A percentile compares a stretch with the other conserved stretches of the same genome.
These are phyloP conservation scores for Aschersonia sp. DNA, from an alignment of 2,329 filamentous ascomycete genomes.

Conservation along the genomic window DNA sequence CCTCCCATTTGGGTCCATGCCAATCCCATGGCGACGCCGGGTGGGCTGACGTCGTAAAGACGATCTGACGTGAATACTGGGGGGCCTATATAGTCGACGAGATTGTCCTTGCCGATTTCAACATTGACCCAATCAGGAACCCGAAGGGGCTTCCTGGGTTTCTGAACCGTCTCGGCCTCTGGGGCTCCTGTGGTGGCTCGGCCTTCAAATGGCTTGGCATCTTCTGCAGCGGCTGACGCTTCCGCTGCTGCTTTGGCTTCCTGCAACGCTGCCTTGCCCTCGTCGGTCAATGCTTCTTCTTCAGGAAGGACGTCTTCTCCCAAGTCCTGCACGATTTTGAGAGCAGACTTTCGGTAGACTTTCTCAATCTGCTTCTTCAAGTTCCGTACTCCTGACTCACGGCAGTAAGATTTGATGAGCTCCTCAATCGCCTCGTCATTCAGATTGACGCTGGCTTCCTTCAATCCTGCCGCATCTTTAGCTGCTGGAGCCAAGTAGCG, in stretches of 20 bases:
- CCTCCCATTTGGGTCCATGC: constrained; percentile 98
- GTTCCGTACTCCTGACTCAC: constrained; percentile 92
- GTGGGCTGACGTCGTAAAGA: constrained; percentile 82
- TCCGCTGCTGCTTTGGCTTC: constrained; percentile 56
- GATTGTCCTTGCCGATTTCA: constrained; percentile 70
- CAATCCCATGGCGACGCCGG: constrained; percentile 93
- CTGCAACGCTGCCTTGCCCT: constrained; percentile 65
- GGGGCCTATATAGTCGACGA: constrained; percentile 94
- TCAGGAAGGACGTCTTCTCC: constrained; percentile 75
- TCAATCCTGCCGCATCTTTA: constrained; percentile 84
- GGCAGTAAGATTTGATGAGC: constrained; percentile 96
- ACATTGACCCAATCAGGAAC: constrained; percentile 83
- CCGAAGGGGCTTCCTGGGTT: constrained; percentile 60
- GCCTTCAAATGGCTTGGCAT: constrained; percentile 8
- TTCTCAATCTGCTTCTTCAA: constrained; percentile 99
- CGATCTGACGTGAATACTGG: constrained; percentile 92
- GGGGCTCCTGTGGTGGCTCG: constrained; percentile 15
- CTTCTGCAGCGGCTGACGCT: constrained; percentile 20
- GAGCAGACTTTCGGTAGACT: constrained; percentile 89
- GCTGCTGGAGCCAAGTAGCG: constrained; percentile 83
- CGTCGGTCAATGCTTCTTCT: constrained; percentile 66
- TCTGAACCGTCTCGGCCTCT: constrained; percentile 36
- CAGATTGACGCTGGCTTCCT: constrained; percentile 80
- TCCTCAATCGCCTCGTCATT: constrained; percentile 82
- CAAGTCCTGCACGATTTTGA: constrained; percentile 93